Evolutionary conservation across 2,329 filamentous ascomycete genomes (phyloP).

Genomic region (Pyrenophora seminiperda): DNA sequence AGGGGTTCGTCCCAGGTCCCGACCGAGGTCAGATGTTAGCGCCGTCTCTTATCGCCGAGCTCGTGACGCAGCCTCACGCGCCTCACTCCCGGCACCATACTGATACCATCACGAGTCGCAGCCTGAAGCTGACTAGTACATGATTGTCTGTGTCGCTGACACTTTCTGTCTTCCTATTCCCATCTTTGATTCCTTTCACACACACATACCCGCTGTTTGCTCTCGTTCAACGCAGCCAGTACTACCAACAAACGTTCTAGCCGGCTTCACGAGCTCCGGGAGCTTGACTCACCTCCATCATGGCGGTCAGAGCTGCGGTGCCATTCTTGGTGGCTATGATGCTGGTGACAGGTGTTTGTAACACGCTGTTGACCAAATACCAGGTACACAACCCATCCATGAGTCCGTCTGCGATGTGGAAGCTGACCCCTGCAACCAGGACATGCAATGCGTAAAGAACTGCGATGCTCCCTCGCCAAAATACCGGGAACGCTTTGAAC

Average conservation of each 20-base stretch:
- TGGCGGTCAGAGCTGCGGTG: conserved; percentile 74
- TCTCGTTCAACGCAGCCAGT: conserved; percentile 2
- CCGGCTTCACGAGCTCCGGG: conserved; percentile 12
- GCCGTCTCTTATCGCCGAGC: conserved; percentile 32
- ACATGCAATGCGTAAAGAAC: conserved; percentile 95
- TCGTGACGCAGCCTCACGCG: conserved; percentile 40
- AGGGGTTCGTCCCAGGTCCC: neutral
- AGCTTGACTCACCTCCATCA: conserved; percentile 48
- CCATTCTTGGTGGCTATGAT: conserved; percentile 94
- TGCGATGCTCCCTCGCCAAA: conserved; percentile 73
- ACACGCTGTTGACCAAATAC: conserved; percentile 95
- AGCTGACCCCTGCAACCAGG: conserved; percentile 57
- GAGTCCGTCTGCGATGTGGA: neutral
- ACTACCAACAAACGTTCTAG: conserved; percentile 13
- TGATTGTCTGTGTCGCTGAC: conserved; percentile 10
- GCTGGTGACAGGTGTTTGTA: conserved; percentile 93
- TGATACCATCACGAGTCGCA: conserved; percentile 33
- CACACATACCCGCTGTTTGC: conserved; percentile 15
- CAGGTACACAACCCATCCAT: conserved; percentile 63
- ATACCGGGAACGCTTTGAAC: conserved; percentile 78
- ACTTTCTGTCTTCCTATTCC: conserved; percentile 4
- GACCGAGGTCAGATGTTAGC: conserved; percentile 6
- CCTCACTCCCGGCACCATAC: conserved; percentile 25
- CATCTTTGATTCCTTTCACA: conserved; percentile 1
- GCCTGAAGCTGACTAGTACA: conserved; percentile 30